phyloP scores from a whole-genome alignment of 2,329 filamentous ascomycete species.

The Hypoxylon sp. region DNA sequence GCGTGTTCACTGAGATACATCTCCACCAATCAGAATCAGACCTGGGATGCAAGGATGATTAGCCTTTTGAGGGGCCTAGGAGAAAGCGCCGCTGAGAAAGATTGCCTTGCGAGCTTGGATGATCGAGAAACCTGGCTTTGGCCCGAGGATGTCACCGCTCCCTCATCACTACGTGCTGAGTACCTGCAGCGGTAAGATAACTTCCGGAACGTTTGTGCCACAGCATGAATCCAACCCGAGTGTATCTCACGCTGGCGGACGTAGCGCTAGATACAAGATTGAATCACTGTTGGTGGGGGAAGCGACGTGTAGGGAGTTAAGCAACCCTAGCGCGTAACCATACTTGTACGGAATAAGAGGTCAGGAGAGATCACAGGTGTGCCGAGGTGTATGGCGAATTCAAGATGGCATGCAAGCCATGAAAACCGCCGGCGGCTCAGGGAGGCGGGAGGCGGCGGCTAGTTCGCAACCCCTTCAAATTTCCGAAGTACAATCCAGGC shows the following conservation, averaged over 20 bases:
- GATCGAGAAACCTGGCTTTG: conserved; percentile 1
- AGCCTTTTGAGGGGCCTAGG: conserved; percentile 17
- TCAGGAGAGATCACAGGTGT: conserved; percentile 41
- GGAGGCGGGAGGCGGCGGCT: conserved; percentile 23
- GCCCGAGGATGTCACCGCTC: background rate
- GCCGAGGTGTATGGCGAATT: conserved; percentile 16
- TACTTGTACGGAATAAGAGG: conserved; percentile 31
- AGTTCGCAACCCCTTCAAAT: conserved; percentile 40
- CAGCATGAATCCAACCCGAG: conserved; percentile 29
- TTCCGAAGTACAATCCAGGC: conserved; percentile 33
- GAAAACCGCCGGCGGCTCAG: conserved; percentile 28
- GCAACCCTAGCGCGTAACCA: conserved; percentile 26
- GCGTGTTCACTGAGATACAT: conserved; percentile 32
- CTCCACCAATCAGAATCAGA: conserved; percentile 30
- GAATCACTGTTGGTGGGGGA: conserved; percentile 5
- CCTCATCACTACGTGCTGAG: background rate
- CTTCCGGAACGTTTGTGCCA: conserved; percentile 18
- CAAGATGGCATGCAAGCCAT: conserved; percentile 11
- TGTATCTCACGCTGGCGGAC: conserved; percentile 23
- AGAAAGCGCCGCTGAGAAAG: conserved; percentile 25
- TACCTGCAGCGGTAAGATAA: conserved; percentile 5
- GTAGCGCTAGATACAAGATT: conserved; percentile 30
- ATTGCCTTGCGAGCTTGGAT: conserved; percentile 13
- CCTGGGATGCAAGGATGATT: conserved; percentile 24
- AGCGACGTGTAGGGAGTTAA: conserved; percentile 18